phyloP scores from a whole-genome alignment of 73 alveolate species.

The Symbiodinium natans region DNA sequence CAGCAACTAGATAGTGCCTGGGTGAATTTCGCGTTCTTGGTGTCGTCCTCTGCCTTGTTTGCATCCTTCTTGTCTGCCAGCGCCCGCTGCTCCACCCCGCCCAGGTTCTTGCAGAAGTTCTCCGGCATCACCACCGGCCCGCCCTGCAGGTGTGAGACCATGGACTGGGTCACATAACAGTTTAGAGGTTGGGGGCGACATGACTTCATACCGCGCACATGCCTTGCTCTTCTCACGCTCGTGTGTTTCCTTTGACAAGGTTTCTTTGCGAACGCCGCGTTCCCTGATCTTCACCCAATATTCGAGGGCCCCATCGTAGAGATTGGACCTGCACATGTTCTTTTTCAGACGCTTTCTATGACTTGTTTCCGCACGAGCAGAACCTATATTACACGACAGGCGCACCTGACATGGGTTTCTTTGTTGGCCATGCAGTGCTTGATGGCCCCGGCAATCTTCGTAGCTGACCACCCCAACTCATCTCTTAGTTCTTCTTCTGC shows the following conservation, averaged over 20 bases:
- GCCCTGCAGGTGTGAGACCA: neutral
- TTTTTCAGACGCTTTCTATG: neutral
- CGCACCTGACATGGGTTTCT: neutral
- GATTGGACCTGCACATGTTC: neutral
- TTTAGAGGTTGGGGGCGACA: neutral
- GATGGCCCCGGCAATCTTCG: too few relatives aligned
- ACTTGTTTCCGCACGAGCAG: too few relatives aligned
- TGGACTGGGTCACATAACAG: neutral
- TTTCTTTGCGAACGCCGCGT: neutral
- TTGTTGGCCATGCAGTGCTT: neutral
- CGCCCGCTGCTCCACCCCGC: neutral
- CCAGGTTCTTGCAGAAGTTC: neutral
- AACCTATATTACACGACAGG: neutral
- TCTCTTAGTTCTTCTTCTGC: neutral
- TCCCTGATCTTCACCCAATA: neutral
- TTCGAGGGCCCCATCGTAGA: slow-evolving; percentile 11
- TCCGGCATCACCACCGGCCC: neutral
- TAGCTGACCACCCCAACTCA: neutral
- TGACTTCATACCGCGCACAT: neutral
- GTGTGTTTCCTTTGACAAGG: neutral
- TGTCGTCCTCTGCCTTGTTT: too few relatives aligned
- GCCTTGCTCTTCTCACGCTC: neutral
- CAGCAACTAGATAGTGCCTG: too few relatives aligned
- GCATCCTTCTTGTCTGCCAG: too few relatives aligned
- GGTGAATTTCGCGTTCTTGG: too few relatives aligned